phyloP scores from a whole-genome alignment of 768 basidiomycete species.

The Boletellus sp. region DNA sequence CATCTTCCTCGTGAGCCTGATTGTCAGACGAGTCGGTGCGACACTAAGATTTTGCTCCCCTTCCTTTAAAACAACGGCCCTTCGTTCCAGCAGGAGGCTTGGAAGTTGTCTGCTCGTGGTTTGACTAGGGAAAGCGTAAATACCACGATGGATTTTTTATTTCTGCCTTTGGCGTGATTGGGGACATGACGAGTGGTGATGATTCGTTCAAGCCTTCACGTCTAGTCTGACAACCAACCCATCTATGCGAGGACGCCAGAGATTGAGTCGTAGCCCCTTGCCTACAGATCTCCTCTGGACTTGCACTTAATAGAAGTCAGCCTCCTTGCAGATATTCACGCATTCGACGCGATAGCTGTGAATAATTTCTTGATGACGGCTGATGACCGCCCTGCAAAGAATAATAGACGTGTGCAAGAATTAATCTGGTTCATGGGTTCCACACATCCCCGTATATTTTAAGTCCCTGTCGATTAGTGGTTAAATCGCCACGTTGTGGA shows the following conservation, averaged over 20 bases:
- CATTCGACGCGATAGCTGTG: constrained; percentile 11
- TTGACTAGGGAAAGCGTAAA: not conserved
- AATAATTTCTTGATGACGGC: no score
- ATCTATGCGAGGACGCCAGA: no score
- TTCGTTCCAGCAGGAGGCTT: constrained; percentile 5
- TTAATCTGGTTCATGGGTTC: not conserved
- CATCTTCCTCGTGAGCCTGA: constrained; percentile 13
- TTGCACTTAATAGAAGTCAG: not conserved
- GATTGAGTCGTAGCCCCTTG: no score
- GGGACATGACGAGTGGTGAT: not conserved
- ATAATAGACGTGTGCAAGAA: no score
- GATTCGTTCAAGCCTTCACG: not conserved
- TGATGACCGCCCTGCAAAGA: no score
- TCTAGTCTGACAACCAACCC: no score
- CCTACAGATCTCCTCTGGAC: not conserved
- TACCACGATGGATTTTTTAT: constrained; percentile 9
- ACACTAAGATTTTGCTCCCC: no score
- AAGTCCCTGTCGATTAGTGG: constrained; percentile 42
- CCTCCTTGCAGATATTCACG: constrained; percentile 7
- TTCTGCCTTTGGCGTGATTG: not conserved
- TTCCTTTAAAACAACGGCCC: not conserved
- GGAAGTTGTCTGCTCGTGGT: not conserved
- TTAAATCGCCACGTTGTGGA: constrained; percentile 43
- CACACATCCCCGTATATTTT: not conserved
- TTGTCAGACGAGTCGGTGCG: not conserved